Conservation (phyloP, 2,329 filamentous ascomycete genomes). For the Neofusicoccum ribis region DNA sequence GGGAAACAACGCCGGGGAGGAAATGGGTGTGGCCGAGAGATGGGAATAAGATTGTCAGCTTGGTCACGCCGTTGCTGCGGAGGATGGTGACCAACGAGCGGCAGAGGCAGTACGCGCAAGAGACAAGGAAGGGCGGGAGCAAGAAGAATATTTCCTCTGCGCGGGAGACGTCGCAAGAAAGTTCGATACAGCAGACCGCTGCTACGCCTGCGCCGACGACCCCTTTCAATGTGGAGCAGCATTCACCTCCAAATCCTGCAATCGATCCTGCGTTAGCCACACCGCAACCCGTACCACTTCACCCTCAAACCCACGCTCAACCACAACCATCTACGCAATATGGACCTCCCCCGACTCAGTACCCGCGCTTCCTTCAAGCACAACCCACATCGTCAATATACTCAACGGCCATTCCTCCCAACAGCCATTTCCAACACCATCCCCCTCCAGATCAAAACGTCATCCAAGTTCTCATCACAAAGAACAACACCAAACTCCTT, state of each 20-base stretch:
- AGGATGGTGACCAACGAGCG: conserved; percentile 63
- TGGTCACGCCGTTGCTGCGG: conserved; percentile 58
- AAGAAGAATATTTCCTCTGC: conserved; percentile 25
- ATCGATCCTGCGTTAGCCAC: conserved; percentile 5
- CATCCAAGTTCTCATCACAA: conserved; percentile 17
- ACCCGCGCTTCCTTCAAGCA: background rate
- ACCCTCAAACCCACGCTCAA: background rate
- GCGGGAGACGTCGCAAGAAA: conserved; percentile 9
- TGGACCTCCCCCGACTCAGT: conserved; percentile 2
- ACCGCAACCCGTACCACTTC: background rate
- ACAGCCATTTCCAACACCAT: background rate
- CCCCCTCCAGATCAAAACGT: conserved; percentile 9
- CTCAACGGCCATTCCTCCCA: background rate
- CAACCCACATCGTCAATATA: background rate
- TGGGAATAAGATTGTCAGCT: conserved; percentile 55
- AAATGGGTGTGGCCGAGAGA: conserved; percentile 57
- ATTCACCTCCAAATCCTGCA: conserved; percentile 16
- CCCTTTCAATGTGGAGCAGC: conserved; percentile 21
- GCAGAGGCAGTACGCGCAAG: conserved; percentile 58
- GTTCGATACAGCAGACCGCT: background rate
- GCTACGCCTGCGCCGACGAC: background rate
- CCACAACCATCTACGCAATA: background rate
- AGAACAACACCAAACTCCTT: conserved; percentile 14
- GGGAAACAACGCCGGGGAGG: conserved; percentile 40
- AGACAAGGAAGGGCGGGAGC: conserved; percentile 53